Conservation (phyloP, 768 basidiomycete species). For the Strobilomyces dryophilus region DNA sequence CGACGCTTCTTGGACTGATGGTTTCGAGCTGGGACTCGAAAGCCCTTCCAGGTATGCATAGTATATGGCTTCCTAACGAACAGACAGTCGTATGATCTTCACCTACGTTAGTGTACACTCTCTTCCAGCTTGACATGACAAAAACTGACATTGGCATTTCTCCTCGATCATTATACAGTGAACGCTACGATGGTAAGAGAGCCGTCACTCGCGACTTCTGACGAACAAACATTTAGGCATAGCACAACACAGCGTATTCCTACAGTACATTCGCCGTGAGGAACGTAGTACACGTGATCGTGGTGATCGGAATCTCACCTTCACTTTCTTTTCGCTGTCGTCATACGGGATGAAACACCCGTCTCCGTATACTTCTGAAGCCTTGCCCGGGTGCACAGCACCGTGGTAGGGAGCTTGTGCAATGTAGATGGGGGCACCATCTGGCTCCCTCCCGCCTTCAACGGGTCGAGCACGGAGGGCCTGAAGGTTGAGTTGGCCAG, state of each 20-base stretch:
- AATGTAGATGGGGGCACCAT: conserved; percentile 59
- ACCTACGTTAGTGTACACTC: too few relatives aligned
- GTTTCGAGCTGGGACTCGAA: not conserved
- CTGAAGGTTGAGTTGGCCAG: conserved; percentile 42
- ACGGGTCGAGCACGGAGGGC: conserved; percentile 50
- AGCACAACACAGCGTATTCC: conserved; percentile 43
- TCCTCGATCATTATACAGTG: conserved; percentile 6
- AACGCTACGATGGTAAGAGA: not conserved
- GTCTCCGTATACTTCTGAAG: conserved; percentile 43
- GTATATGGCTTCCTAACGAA: not conserved
- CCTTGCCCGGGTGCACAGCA: conserved; percentile 62
- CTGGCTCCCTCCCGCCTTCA: conserved; percentile 62
- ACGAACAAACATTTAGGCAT: conserved; percentile 15
- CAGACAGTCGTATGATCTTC: not conserved
- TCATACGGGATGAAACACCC: conserved; percentile 59
- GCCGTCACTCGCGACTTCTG: not conserved
- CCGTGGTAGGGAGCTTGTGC: conserved; percentile 52
- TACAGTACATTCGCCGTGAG: conserved; percentile 9
- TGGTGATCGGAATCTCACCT: conserved; percentile 32
- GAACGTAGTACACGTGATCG: not conserved
- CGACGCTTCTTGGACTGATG: not conserved
- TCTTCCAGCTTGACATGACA: not conserved
- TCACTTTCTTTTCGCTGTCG: conserved; percentile 46
- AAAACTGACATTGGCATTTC: not conserved
- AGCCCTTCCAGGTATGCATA: not conserved